Evolutionary conservation across 495 filamentous ascomycete species (phyloP).

Genomic region (Daldinia decipiens): DNA sequence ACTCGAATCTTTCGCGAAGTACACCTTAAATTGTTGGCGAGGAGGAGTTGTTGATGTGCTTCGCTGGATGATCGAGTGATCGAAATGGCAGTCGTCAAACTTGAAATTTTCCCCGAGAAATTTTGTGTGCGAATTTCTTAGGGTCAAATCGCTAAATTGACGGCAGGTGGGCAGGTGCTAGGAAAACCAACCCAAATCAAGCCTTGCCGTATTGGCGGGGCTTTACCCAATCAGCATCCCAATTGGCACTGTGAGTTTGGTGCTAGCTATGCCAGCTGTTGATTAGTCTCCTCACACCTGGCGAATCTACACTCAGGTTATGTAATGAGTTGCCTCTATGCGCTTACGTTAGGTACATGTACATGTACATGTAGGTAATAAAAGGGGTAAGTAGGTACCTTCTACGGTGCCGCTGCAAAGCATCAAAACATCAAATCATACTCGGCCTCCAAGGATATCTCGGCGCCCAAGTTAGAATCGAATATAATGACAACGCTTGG

Average conservation of each 20-base stretch:
- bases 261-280: not conserved
- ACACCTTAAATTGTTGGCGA: conserved; percentile 33
- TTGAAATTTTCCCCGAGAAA: conserved; percentile 40
- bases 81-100: conserved; percentile 10
- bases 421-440: too few relatives aligned
- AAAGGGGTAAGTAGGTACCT: not conserved
- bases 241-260: not conserved
- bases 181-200: not conserved
- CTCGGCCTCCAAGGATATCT: not conserved
- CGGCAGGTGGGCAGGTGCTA: conserved; percentile 3
- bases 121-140: conserved; percentile 44
- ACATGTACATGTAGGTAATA: too few relatives aligned
- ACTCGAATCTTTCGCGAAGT: conserved; percentile 46
- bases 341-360: not conserved
- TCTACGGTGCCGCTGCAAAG: not conserved
- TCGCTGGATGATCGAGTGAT: conserved; percentile 31
- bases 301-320: not conserved
- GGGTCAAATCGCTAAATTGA: conserved; percentile 44
- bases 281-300: not conserved
- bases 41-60: conserved; percentile 32
- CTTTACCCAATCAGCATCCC: conserved; percentile 27
- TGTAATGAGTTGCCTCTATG: not conserved
- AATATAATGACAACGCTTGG: conserved; percentile 4
- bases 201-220: conserved; percentile 19
- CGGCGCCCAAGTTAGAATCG: not conserved